phyloP scores from a whole-genome alignment of 2,329 filamentous ascomycete species.

The Colletotrichum sp. region DNA sequence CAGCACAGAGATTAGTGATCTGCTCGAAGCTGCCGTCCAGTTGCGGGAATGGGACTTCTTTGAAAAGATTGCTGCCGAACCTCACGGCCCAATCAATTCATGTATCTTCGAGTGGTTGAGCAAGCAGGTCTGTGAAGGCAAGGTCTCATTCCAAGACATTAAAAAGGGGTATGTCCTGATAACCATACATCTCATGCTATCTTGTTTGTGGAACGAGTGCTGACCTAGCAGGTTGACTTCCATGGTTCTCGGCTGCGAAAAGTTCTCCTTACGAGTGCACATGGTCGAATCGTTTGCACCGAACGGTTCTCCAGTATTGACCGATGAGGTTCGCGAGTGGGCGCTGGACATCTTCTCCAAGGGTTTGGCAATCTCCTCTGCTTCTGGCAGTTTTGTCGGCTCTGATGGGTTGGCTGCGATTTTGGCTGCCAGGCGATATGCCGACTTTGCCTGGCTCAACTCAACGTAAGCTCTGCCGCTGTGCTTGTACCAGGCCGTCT shows the following conservation, averaged over 20 bases:
- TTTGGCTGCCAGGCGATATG: background rate
- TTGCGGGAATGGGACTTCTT: background rate
- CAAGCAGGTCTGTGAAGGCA: background rate
- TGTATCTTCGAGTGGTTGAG: background rate
- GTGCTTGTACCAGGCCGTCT: background rate
- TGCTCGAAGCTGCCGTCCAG: background rate
- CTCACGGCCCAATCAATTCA: background rate
- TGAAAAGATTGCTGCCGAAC: background rate
- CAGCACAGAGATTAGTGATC: background rate
- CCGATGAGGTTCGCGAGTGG: background rate
- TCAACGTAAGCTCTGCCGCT: background rate
- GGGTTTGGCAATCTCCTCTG: background rate
- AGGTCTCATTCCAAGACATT: background rate
- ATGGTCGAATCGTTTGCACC: background rate
- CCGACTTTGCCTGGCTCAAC: conserved; percentile 1
- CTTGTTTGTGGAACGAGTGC: background rate
- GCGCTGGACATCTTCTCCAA: background rate
- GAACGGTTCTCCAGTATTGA: background rate
- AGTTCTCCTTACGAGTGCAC: background rate
- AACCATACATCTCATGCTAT: background rate
- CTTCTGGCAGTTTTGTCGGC: background rate
- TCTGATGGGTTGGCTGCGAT: background rate
- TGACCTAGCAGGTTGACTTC: background rate
- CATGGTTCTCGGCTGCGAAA: background rate
- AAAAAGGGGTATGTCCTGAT: background rate